Evolutionary conservation across 768 basidiomycete genomes (phyloP).

Genomic region (Leccinum fibrillosum): DNA sequence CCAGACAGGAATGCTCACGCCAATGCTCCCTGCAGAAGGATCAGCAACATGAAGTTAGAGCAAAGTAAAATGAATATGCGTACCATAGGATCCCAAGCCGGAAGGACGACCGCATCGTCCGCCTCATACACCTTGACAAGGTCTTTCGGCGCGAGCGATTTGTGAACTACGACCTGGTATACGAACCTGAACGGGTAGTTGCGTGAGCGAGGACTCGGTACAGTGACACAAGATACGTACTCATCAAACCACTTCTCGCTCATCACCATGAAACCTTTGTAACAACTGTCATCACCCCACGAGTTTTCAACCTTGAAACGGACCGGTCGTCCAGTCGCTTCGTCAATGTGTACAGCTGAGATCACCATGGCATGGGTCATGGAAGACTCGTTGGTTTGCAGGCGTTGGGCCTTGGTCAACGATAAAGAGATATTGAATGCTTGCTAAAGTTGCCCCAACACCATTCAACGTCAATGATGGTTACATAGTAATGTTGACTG

Average conservation of each 20-base stretch:
- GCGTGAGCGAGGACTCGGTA: not conserved
- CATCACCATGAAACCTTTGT: constrained; percentile 92
- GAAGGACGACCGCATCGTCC: constrained; percentile 62
- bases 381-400: constrained; percentile 76
- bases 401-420: constrained; percentile 81
- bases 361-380: constrained; percentile 95
- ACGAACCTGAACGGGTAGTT: constrained; percentile 54
- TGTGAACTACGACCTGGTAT: constrained; percentile 91
- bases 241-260: constrained; percentile 90
- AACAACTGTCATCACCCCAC: constrained; percentile 76
- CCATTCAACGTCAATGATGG: not conserved
- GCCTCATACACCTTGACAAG: constrained; percentile 78
- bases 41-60: not conserved
- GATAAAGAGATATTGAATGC: constrained; percentile 81
- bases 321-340: constrained; percentile 61
- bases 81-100: constrained; percentile 72
- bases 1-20: constrained; percentile 12
- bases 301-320: constrained; percentile 98
- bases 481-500: not conserved
- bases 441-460: constrained; percentile 39
- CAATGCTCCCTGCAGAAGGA: constrained; percentile 18
- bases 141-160: constrained; percentile 72
- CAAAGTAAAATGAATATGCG: not conserved
- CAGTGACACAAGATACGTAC: constrained; percentile 40
- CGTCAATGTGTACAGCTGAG: constrained; percentile 85